phyloP scores from a whole-genome alignment of 2,329 filamentous ascomycete species.

The Verticillium klebahnii region DNA sequence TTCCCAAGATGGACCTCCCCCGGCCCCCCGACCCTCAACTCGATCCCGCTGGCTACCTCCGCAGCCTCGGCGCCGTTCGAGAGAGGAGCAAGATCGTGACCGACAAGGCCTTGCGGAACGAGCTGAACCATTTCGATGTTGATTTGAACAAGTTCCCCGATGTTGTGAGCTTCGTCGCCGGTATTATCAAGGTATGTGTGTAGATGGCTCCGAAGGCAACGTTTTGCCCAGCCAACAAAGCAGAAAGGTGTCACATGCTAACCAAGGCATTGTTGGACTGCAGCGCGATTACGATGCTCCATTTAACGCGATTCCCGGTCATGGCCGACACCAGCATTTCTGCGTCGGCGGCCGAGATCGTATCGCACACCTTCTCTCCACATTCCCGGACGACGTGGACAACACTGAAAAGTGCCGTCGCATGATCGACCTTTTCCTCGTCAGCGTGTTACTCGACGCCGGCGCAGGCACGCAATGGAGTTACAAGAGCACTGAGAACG shows the following conservation, averaged over 20 bases:
- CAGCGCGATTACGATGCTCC: conserved; percentile 53
- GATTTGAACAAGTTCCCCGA: conserved; percentile 80
- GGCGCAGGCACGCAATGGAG: conserved; percentile 88
- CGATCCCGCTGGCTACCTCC: conserved; percentile 85
- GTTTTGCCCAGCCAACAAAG: background rate
- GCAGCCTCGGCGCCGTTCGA: conserved; percentile 82
- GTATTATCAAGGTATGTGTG: conserved; percentile 79
- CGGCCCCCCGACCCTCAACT: conserved; percentile 81
- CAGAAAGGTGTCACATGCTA: background rate
- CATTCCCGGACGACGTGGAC: conserved; percentile 66
- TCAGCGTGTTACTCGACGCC: conserved; percentile 80
- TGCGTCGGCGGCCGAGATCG: conserved; percentile 73
- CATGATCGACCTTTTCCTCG: conserved; percentile 70
- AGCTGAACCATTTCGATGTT: conserved; percentile 81
- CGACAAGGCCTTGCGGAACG: conserved; percentile 71
- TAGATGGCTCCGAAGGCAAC: background rate
- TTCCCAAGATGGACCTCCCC: conserved; percentile 76
- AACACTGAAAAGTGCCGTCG: conserved; percentile 69
- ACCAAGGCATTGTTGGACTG: background rate
- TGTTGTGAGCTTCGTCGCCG: conserved; percentile 82
- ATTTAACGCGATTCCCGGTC: conserved; percentile 68
- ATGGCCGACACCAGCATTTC: conserved; percentile 82
- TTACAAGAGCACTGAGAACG: conserved; percentile 88
- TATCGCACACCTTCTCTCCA: conserved; percentile 64
- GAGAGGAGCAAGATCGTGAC: conserved; percentile 71